Percentiles rank a stretch among this genome's conserved stretches.
These are phyloP conservation scores for Ramalina peruviana DNA, from an alignment of 495 filamentous ascomycete species.

Conservation along the genomic window DNA sequence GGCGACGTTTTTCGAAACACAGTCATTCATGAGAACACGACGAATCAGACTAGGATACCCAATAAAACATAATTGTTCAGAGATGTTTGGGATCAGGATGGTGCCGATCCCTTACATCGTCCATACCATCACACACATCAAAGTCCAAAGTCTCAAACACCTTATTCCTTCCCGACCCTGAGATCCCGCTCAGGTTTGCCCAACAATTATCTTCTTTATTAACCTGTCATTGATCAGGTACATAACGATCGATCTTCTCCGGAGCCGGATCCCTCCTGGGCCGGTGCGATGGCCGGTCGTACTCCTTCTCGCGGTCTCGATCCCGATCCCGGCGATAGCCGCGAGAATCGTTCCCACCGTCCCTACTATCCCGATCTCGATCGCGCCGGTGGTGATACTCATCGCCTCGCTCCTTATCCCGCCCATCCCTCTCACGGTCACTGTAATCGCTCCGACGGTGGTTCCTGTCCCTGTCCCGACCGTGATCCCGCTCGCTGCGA, in stretches of 20 bases:
- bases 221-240: slow-evolving; percentile 19
- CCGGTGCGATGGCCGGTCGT: neutral
- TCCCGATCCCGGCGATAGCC: slow-evolving; percentile 18
- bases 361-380: slow-evolving; percentile 18
- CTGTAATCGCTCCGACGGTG: slow-evolving; percentile 18
- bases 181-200: too few relatives aligned
- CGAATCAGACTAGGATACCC: too few relatives aligned
- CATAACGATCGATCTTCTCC: slow-evolving; percentile 40
- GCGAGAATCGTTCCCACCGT: slow-evolving; percentile 10
- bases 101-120: neutral
- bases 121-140: neutral
- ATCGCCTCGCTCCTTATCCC: slow-evolving; percentile 12
- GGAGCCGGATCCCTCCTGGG: slow-evolving; percentile 14
- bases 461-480: slow-evolving; percentile 21
- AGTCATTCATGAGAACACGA: too few relatives aligned
- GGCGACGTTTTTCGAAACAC: too few relatives aligned
- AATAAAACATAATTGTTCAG: neutral
- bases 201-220: too few relatives aligned
- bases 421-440: slow-evolving; percentile 1
- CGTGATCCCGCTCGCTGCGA: slow-evolving; percentile 17
- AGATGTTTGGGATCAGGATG: neutral
- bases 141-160: too few relatives aligned
- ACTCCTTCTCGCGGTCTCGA: slow-evolving; percentile 18
- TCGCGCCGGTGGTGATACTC: slow-evolving; percentile 13
- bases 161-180: too few relatives aligned